A percentile compares a stretch with the other conserved stretches of the same genome.
These are phyloP conservation scores for Mycena kentingensis DNA, from an alignment of 768 basidiomycete genomes.

Conservation along the genomic window DNA sequence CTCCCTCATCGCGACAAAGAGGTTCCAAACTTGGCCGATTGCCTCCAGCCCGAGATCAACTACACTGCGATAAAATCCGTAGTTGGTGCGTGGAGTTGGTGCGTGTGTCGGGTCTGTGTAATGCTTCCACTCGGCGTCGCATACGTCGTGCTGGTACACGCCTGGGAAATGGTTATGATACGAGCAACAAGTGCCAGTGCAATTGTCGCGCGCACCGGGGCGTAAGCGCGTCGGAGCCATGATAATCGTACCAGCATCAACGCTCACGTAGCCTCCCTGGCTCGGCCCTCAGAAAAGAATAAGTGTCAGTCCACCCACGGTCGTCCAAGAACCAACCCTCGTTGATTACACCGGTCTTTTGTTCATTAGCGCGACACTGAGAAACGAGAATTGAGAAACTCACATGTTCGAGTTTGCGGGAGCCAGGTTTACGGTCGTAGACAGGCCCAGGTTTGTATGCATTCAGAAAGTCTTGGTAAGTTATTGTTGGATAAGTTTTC, in stretches of 20 bases:
- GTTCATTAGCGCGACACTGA: background rate
- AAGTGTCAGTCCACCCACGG: background rate
- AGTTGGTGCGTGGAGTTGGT: slow-evolving; percentile 10
- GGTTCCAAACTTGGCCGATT: slow-evolving; percentile 13
- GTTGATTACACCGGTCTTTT: slow-evolving; percentile 20
- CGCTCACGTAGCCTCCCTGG: slow-evolving; percentile 18
- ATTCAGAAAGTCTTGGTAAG: slow-evolving; percentile 11
- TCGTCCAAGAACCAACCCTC: slow-evolving; percentile 4
- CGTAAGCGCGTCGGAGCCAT: slow-evolving; percentile 16
- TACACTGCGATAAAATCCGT: slow-evolving; percentile 20
- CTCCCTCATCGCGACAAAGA: slow-evolving; percentile 17
- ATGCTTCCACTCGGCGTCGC: slow-evolving; percentile 14
- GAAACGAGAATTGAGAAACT: background rate
- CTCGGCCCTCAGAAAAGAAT: slow-evolving; percentile 6
- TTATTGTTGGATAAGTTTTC: slow-evolving; percentile 11
- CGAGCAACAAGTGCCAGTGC: background rate
- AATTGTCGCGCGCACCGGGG: slow-evolving; percentile 10
- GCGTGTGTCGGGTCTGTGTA: slow-evolving; percentile 8
- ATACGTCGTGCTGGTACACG: slow-evolving; percentile 13
- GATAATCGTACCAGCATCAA: slow-evolving; percentile 15
- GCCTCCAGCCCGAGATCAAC: slow-evolving; percentile 15
- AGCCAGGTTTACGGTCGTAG: slow-evolving; percentile 16
- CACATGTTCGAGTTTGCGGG: slow-evolving; percentile 12
- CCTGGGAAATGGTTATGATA: background rate
- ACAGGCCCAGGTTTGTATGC: slow-evolving; percentile 13